Evolutionary conservation across 1,284 basidiomycete species (phyloP), one percentile per base, ranked within the genome.

Genomic region (Albatrellus sp.): DNA sequence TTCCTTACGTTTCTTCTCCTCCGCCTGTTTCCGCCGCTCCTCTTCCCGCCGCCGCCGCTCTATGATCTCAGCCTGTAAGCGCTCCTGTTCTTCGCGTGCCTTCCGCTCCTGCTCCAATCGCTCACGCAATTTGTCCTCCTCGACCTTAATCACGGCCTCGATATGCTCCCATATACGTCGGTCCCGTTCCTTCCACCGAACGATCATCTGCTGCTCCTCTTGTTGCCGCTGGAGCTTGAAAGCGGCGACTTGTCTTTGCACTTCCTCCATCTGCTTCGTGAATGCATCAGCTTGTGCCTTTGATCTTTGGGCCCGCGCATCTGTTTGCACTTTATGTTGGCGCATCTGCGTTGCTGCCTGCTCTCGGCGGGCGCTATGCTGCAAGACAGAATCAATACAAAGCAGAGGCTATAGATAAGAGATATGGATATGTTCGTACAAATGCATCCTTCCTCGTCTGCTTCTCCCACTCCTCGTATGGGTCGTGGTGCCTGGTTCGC

Each of bases 381-480:
- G 48, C 28, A 17, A 20, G 16, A 17, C 43, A 13, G 10, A 12
- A 5, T 7, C 5, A 43, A 10, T 10, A 20, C 24, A 46, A 17
- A 6, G 19, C 13, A 16, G 37, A 9, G 13, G 37, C n/a, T 24
- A 16, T 14, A n/a, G 16, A 2, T 38, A 24, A 10, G 4, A 24
- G 2, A 13, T 24, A 30, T 40, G 24, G 13, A 24, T n/a, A 39
- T 24, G 1, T 6, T 40, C 44, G 40, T 5, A 87, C 84, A 53
- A 80, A 75, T 12, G 84, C 78, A 49, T 87, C 82, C 52, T 70
- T 73, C 31, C 74, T 68, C 24, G 76, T 74, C 51, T 77, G 65
- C 48, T 69, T 71, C 60, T 83, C 76, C 83, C 82, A 87, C 53
- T 86, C 81, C 61, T 85, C 81, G 50, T 84, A 85, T 14, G 78